Base-by-base conservation (phyloP, 371 early-diverging fungal genomes). In the Smittium mucronatum region DNA sequence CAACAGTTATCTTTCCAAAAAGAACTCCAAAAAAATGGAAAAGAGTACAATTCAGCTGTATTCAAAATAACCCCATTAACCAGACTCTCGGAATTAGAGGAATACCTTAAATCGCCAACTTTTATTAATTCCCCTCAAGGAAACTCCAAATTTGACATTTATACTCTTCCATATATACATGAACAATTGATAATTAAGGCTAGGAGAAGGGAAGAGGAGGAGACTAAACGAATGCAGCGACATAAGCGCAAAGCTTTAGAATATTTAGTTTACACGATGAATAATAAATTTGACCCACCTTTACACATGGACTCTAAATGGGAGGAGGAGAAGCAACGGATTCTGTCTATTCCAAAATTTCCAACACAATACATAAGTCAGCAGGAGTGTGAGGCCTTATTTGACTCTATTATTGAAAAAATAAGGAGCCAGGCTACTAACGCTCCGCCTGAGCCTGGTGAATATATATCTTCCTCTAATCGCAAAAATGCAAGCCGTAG, bases 191-290 rank as follows among this genome's bases (percentile, higher is more conserved):
- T 85, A 64, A 75, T 76, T n/a, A 90, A 89, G 71, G 89, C 89
- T 0, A 74, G 74, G 2, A 81, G 82, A 34, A 73, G 83, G 60
- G 75, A 81, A 34, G 87, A 89, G 63, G 93, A 94, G 64, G 91
- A 91, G 35, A 83, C 83, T 67, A 82, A 89, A 36, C 77, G 88
- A 36, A 83, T 87, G 71, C 89, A 88, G 67, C 86, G 84, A 63
- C 82, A 84, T 64, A 74, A 85, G 2, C 33, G 63, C 5, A 28
- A 36, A 33, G 21, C 65, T 31, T 15, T 65, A 33, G 65, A 65
- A n/a, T 33, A n/a, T 34, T 34, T 65, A 34, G 34, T 34, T 25
- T 11, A 65, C 34, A 34, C 32, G 17, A 32, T 65, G n/a, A 34
- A 33, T n/a, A 31, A 34, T 36, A 33, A 65, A 5, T 8, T 65